Evolutionary conservation across 805 yeast genomes (phyloP), one percentile per base, ranked within the genome.

Genomic region (Suhomyces vadensis): DNA sequence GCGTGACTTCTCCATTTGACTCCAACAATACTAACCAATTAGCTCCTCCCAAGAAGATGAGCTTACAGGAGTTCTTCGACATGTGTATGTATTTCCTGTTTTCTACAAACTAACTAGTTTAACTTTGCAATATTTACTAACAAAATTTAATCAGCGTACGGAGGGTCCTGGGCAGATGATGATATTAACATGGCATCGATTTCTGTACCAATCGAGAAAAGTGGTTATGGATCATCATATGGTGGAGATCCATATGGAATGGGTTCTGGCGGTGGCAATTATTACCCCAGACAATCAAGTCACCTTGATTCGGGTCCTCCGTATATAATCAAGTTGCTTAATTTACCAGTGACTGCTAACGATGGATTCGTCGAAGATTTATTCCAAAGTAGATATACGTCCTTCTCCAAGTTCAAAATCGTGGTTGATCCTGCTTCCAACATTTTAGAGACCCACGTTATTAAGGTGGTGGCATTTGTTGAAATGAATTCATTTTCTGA

Each of bases 391-490:
- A 72, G 88, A 49, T 83, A 74, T 55, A 79, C 84, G 45, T 71
- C 72, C 26, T 78, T 68, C 51, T 73, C 71, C 41, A 82, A 83
- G 58, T 77, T 79, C 58, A 83, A 84, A 55, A 67, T 86, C 16
- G 75, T 83, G 53, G 77, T 79, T 70, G 83, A 80, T 51, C 69
- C 80, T 23, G 27, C 65, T 25, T 54, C 66, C 26, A 62, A 57
- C 49, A 65, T 68, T 6, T 57, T 74, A 48, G 67, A 67, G 17
- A 58, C 67, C 8, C 64, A 60, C 43, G 45, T 64, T 27, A 66
- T 69, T 33, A 76, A 70, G 50, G 83, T 81, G 55, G 81, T 85
- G 21, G 81, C 87, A 1, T 82, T 85, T 60, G 81, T 81, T 1
- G 85, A 83, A 49, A 58, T 84, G 48, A 57, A 61, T n/a, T 62